Conservation (phyloP, 352 stramenopile species). For the Phytophthora foliorum region DNA sequence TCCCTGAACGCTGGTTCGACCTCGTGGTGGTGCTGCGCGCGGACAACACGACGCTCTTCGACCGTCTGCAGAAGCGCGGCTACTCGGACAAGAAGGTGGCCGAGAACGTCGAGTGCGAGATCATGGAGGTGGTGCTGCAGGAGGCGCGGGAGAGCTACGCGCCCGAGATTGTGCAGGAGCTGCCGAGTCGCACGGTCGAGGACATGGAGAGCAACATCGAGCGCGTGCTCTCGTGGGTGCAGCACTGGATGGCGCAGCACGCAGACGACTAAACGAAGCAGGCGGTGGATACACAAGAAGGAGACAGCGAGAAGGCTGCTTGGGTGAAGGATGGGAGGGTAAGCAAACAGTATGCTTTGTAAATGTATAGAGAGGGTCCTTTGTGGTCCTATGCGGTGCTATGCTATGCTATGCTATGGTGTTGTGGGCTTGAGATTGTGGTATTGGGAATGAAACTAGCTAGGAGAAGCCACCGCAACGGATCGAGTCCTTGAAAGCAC, state of each 20-base stretch:
- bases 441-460: background rate
- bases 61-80: constrained; percentile 86
- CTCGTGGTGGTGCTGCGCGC: constrained; percentile 93
- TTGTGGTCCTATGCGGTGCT: constrained; percentile 4
- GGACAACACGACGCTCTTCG: constrained; percentile 94
- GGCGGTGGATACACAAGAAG: constrained; percentile 3
- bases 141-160: constrained; percentile 96
- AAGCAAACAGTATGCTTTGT: constrained; percentile 33
- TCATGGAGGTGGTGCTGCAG: constrained; percentile 98
- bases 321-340: background rate
- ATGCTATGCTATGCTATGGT: background rate
- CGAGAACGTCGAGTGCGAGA: constrained; percentile 98
- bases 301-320: background rate
- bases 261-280: constrained; percentile 29
- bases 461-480: constrained; percentile 47
- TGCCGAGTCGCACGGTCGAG: constrained; percentile 94
- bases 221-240: constrained; percentile 92
- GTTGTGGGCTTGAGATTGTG: background rate
- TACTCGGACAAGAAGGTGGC: constrained; percentile 97
- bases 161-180: constrained; percentile 95
- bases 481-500: constrained; percentile 29
- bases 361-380: constrained; percentile 28
- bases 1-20: constrained; percentile 98
- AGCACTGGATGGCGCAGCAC: constrained; percentile 92
- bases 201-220: constrained; percentile 97